A percentile compares a stretch with the other conserved stretches of the same genome.
Conservation (phyloP, 2,329 filamentous ascomycete species). For the Pseudogymnoascus sp. region DNA sequence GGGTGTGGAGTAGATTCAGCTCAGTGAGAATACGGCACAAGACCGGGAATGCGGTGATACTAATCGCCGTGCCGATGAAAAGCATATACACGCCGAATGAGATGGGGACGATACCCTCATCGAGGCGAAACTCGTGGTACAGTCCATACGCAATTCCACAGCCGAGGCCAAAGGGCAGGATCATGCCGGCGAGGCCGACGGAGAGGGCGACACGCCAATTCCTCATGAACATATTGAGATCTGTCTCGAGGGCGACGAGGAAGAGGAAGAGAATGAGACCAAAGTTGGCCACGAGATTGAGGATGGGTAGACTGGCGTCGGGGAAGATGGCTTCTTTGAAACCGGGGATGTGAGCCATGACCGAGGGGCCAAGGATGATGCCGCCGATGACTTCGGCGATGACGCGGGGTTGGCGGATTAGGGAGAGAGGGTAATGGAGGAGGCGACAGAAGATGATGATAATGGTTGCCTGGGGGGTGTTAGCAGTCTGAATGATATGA, state of each 20-base stretch:
- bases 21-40: slow-evolving; percentile 90
- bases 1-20: slow-evolving; percentile 72
- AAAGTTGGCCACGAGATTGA: slow-evolving; percentile 72
- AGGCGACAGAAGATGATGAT: slow-evolving; percentile 69
- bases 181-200: slow-evolving; percentile 73
- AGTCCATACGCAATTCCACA: slow-evolving; percentile 73
- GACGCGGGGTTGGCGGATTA: slow-evolving; percentile 70
- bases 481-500: slow-evolving; percentile 3
- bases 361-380: slow-evolving; percentile 76
- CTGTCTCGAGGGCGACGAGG: slow-evolving; percentile 79
- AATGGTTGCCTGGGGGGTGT: slow-evolving; percentile 49
- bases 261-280: slow-evolving; percentile 82
- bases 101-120: slow-evolving; percentile 45
- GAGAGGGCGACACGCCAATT: slow-evolving; percentile 76
- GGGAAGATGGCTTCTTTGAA: slow-evolving; percentile 76
- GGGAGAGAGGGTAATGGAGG: slow-evolving; percentile 68
- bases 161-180: slow-evolving; percentile 73
- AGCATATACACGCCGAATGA: slow-evolving; percentile 56
- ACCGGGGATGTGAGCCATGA: slow-evolving; percentile 76
- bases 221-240: slow-evolving; percentile 64
- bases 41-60: slow-evolving; percentile 87
- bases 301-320: slow-evolving; percentile 59
- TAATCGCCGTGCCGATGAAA: slow-evolving; percentile 88
- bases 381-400: slow-evolving; percentile 82
- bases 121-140: slow-evolving; percentile 58